Base-by-base conservation (phyloP, 106 monocot species). In the Phalaenopsis aphrodite region DNA sequence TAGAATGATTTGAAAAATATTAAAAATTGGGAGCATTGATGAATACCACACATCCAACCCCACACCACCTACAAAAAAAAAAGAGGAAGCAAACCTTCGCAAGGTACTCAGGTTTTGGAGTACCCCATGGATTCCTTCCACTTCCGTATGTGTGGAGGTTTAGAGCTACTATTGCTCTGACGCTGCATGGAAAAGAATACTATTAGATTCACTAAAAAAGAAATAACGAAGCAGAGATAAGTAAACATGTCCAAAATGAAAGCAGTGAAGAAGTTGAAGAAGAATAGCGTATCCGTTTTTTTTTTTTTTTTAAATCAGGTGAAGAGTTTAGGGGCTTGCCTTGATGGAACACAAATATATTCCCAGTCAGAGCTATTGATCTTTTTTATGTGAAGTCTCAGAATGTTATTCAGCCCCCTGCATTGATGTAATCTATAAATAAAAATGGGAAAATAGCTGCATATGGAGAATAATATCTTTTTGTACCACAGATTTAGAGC, bases 101-200 rank as follows among this genome's bases (percentile, higher is more conserved):
- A 52, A 90, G 82, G 77, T 93, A 93, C 57, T 88, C 88, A 85
- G 90, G 88, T 72, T 83, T 90, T 17, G 84, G 87, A 84, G 84
- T 76, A 72, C 93, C 93, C 93, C 93, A 93, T n/a, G 93, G 93
- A 88, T 93, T 83, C 52, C 87, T 88, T 84, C 93, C 93, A 88
- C 93, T 87, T 77, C 84, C 90, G 69, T 93, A 93, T 56, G 80
- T 93, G 79, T 87, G 85, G 75, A 93, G 88, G 83, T 93, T 93
- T 77, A 93, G 81, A 55, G 85, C 87, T 57, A 93, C 90, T 41
- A 93, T 81, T 67, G 93, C 87, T 81, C 93, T 77, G 47, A 84
- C 85, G 78, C 89, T 89, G 89, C 82, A 87, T 37, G 8, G 57
- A 41, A 57, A 78, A 55, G 41, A 52, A 41, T 8, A 58, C 52